Evolutionary conservation across 2,329 filamentous ascomycete genomes (phyloP).

Genomic region (Monosporascus sp.): DNA sequence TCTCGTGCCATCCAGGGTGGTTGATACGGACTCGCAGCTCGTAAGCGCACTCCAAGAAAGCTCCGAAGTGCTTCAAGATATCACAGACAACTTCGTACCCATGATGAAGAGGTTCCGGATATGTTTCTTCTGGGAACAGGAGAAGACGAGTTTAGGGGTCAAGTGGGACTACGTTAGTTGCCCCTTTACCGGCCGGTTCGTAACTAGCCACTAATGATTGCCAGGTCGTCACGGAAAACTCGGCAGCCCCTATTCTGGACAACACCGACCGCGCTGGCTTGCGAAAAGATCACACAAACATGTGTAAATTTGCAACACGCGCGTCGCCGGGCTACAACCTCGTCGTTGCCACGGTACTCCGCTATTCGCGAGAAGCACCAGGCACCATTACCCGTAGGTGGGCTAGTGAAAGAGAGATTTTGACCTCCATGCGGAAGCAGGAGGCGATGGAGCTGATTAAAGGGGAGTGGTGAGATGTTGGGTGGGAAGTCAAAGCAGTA

Average conservation of each 20-base stretch:
- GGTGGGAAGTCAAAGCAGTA: no score
- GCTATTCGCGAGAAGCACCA: constrained; percentile 4
- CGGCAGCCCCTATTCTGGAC: constrained; percentile 9
- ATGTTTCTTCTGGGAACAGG: constrained; percentile 10
- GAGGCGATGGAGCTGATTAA: no score
- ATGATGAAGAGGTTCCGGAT: constrained; percentile 7
- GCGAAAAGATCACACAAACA: constrained; percentile 5
- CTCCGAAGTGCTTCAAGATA: constrained; percentile 7
- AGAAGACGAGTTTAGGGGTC: constrained; percentile 6
- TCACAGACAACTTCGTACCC: constrained; percentile 8
- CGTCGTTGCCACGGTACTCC: constrained; percentile 4
- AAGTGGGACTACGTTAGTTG: neutral
- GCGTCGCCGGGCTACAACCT: constrained; percentile 6
- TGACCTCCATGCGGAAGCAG: neutral
- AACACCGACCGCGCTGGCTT: constrained; percentile 9
- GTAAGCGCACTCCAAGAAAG: constrained; percentile 5
- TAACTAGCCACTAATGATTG: neutral
- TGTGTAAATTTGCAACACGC: constrained; percentile 8
- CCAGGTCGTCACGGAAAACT: constrained; percentile 1
- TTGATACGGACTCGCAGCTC: constrained; percentile 7
- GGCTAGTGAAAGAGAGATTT: neutral
- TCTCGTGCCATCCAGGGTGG: constrained; percentile 5
- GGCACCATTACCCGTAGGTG: neutral
- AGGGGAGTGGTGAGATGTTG: no score
- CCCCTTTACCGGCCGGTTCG: no score